Base-by-base conservation (phyloP, 2,329 filamentous ascomycete genomes). In the Calonectria crousiana region DNA sequence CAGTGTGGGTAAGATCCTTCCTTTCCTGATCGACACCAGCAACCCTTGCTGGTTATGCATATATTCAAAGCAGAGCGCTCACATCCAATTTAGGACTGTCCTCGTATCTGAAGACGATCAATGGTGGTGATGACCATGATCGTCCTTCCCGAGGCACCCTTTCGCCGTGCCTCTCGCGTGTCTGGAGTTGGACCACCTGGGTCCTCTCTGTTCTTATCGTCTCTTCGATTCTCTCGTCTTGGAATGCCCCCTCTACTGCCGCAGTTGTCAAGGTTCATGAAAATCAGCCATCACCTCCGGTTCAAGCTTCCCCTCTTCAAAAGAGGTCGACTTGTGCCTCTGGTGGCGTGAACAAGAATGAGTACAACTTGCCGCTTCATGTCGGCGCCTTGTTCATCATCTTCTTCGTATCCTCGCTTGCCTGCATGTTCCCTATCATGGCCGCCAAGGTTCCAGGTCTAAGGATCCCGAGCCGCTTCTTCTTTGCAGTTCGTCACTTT, bases 401-500 rank as follows among this genome's bases (percentile, higher is more conserved):
- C 74, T 83, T 88, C 74, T 80, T 80, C 77, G 85, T 88, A 18
- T 88, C 89, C 65, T 87, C 88, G 26, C 83, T 88, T 58, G 88
- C 88, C 72, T 88, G 86, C 76, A 84, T 83, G 3, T 90, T 92
- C 72, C 90, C 91, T 2, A 85, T 92, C 67, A 81, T 92, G 56
- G 90, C 89, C 38, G 83, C 85, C 68, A 86, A 86, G 75, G 86
- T 90, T 56, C 89, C 89, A 28, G 83, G 86, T 20, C 82, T 92
- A 64, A 88, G 86, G 69, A 91, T 92, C 66, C 91, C 91, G 1
- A 83, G 85, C 26, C 84, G 83, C 62, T 88, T 91, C 83, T 89
- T 92, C 84, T 91, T 92, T 81, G 83, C 86, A 67, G 88, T 91
- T 64, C 88, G 90, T 75, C 93, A 95, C 86, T 95, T 95, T 78